phyloP scores from a whole-genome alignment of 208 protist species.

The Trypanosomatidae sp. region DNA sequence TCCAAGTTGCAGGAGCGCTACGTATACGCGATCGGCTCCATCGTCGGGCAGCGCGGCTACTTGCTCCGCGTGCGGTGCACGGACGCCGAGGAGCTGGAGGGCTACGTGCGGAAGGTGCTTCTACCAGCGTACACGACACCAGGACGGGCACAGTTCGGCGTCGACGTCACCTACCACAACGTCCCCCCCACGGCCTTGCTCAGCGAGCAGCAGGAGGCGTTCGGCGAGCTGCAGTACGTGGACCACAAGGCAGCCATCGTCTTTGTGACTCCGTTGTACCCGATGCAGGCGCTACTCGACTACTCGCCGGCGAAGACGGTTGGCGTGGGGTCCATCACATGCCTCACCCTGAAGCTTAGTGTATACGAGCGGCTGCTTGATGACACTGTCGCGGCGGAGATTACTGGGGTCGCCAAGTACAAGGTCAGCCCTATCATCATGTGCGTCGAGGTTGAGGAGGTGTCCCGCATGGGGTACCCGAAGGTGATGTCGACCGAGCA shows the following conservation, averaged over 20 bases:
- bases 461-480: constrained; percentile 84
- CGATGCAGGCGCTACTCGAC: constrained; percentile 80
- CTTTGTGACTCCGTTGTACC: constrained; percentile 81
- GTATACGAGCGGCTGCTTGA: constrained; percentile 83
- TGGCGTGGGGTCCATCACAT: constrained; percentile 86
- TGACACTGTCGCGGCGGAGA: constrained; percentile 66
- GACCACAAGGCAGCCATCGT: constrained; percentile 79
- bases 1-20: constrained; percentile 56
- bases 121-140: constrained; percentile 59
- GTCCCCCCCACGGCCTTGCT: constrained; percentile 44
- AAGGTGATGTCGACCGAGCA: constrained; percentile 86
- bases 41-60: constrained; percentile 78
- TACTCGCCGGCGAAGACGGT: constrained; percentile 88
- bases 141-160: constrained; percentile 58
- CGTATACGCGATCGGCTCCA: constrained; percentile 72
- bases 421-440: constrained; percentile 74
- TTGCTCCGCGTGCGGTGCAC: constrained; percentile 64
- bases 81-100: constrained; percentile 71
- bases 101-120: constrained; percentile 65
- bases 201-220: constrained; percentile 73
- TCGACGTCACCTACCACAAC: constrained; percentile 72
- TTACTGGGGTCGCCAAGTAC: constrained; percentile 81
- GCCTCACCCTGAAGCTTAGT: constrained; percentile 86
- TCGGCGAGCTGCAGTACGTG: constrained; percentile 80
- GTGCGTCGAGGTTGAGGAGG: constrained; percentile 86